Conservation (phyloP, 768 basidiomycete genomes). For the Mrakia gelida region DNA sequence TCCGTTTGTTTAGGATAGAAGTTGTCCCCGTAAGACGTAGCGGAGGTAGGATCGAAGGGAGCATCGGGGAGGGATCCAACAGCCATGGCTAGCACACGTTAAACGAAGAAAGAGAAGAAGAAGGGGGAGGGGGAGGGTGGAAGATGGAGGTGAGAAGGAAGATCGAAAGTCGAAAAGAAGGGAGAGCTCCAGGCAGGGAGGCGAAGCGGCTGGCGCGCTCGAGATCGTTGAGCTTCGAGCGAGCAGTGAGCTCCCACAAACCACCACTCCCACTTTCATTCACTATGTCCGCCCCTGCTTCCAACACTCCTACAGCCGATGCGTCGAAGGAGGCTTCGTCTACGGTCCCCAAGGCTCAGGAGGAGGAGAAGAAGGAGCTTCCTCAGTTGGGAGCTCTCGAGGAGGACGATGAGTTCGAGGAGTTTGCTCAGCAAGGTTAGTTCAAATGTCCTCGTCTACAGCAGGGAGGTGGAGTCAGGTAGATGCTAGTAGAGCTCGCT, state of each 20-base stretch:
- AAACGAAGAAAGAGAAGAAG: not conserved
- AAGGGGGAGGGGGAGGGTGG: too few relatives aligned
- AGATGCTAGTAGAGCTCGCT: not conserved
- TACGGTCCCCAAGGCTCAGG: not conserved
- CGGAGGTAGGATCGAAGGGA: constrained; percentile 6
- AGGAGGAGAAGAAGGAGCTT: constrained; percentile 42
- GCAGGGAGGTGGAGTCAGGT: too few relatives aligned
- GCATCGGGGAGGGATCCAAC: constrained; percentile 1
- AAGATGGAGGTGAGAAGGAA: not conserved
- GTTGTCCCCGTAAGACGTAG: constrained; percentile 15
- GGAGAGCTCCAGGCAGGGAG: not conserved
- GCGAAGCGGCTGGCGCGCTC: not conserved
- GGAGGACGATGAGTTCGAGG: constrained; percentile 90
- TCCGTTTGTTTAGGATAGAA: constrained; percentile 23
- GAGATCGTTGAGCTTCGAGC: too few relatives aligned
- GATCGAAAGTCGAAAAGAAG: not conserved
- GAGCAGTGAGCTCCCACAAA: too few relatives aligned
- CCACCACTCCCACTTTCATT: not conserved
- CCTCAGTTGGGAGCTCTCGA: constrained; percentile 83
- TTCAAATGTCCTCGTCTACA: not conserved
- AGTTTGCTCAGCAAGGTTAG: constrained; percentile 38
- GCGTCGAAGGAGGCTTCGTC: constrained; percentile 15
- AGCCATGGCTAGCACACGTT: not conserved
- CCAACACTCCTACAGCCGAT: constrained; percentile 11
- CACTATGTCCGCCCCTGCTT: constrained; percentile 6